Evolutionary conservation across 306 rosid genomes (phyloP).

Genomic region (Erythrophleum fordii): DNA sequence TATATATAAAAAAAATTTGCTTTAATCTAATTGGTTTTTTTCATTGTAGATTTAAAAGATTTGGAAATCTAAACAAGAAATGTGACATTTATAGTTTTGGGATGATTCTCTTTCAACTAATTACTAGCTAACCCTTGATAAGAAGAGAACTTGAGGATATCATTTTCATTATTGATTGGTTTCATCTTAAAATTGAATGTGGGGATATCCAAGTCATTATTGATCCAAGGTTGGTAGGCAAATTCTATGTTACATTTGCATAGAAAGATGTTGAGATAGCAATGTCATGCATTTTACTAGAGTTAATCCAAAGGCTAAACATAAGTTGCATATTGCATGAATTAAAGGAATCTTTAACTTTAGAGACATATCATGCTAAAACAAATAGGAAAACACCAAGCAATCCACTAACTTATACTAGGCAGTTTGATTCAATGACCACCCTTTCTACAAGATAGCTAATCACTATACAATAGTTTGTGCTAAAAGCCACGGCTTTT

Average conservation of each 20-base stretch:
- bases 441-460: too few species aligned
- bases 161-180: not conserved
- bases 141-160: not conserved
- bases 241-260: not conserved
- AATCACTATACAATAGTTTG: too few species aligned
- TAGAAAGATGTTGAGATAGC: not conserved
- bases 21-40: not conserved
- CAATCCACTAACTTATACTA: not conserved
- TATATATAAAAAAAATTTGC: too few species aligned
- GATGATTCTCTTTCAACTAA: not conserved
- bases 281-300: not conserved
- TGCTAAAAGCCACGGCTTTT: too few species aligned
- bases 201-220: not conserved
- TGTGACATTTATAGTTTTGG: conserved; percentile 1
- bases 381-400: not conserved
- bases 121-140: not conserved
- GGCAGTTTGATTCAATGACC: not conserved
- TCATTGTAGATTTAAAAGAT: not conserved
- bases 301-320: not conserved
- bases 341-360: not conserved
- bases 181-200: not conserved
- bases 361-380: not conserved
- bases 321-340: not conserved
- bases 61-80: not conserved
- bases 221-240: not conserved